A percentile compares a stretch with the other conserved stretches of the same genome.
Conservation (phyloP, 805 yeast species). For the Starmerella asiatica region DNA sequence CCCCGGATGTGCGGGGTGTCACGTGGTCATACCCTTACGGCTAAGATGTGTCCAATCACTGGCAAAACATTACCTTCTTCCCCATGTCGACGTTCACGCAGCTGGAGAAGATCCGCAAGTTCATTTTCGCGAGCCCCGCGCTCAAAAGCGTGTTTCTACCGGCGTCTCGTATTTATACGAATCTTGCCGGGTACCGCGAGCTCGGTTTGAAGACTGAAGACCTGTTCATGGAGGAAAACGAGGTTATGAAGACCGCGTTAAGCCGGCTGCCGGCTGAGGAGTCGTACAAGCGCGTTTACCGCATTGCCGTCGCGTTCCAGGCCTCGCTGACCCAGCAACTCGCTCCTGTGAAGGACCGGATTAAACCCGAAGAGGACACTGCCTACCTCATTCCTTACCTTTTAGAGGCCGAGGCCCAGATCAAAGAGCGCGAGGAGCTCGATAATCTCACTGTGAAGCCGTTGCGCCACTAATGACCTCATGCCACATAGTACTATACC, state of each 20-base stretch:
- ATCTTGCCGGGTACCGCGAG: slow-evolving; percentile 83
- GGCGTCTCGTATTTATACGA: slow-evolving; percentile 56
- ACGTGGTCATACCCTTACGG: no score
- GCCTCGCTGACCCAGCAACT: slow-evolving; percentile 68
- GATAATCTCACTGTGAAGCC: slow-evolving; percentile 51
- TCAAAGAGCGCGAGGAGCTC: slow-evolving; percentile 71
- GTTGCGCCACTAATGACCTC: slow-evolving; percentile 11
- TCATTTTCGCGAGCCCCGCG: slow-evolving; percentile 64
- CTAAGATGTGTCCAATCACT: neutral
- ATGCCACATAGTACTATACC: no score
- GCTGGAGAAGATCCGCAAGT: slow-evolving; percentile 40
- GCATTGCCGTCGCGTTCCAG: slow-evolving; percentile 88
- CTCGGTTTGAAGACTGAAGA: slow-evolving; percentile 85
- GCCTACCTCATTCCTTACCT: slow-evolving; percentile 72
- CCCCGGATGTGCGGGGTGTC: no score
- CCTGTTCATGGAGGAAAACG: slow-evolving; percentile 74
- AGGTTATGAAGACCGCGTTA: slow-evolving; percentile 73
- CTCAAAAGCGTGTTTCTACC: slow-evolving; percentile 69
- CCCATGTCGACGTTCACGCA: slow-evolving; percentile 29
- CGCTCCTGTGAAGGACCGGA: slow-evolving; percentile 65
- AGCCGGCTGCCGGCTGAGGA: slow-evolving; percentile 74
- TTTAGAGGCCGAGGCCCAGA: slow-evolving; percentile 89
- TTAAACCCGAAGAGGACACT: slow-evolving; percentile 53
- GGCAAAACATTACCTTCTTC: neutral
- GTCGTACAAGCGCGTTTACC: slow-evolving; percentile 79